Conservation (phyloP, 208 protist genomes). For the Leishmania gerbilli region DNA sequence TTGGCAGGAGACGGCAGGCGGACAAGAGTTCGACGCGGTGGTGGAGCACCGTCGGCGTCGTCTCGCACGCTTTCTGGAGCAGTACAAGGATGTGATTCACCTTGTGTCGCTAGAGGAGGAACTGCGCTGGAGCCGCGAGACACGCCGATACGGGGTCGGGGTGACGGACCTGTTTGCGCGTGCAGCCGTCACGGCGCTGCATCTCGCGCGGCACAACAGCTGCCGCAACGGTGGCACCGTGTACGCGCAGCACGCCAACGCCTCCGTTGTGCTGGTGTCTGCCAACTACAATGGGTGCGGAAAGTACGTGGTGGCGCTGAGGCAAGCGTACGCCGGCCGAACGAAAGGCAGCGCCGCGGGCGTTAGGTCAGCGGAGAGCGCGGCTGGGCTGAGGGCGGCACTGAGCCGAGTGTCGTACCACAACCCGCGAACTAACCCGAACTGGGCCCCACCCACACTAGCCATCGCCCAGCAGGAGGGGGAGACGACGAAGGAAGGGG, state of each 20-base stretch:
- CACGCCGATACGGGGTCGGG: constrained; percentile 71
- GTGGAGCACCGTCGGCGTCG: constrained; percentile 51
- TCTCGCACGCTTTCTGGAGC: constrained; percentile 57
- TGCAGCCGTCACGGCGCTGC: constrained; percentile 64
- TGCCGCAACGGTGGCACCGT: constrained; percentile 9
- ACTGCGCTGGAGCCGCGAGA: constrained; percentile 66
- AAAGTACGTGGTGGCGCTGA: constrained; percentile 66
- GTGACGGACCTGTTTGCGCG: constrained; percentile 56
- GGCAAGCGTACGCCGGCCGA: constrained; percentile 25
- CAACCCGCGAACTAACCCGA: constrained; percentile 74
- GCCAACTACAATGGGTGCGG: constrained; percentile 60
- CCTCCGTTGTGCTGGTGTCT: constrained; percentile 52
- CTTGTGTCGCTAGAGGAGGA: constrained; percentile 82
- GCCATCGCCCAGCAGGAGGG: constrained; percentile 31
- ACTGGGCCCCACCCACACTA: constrained; percentile 68
- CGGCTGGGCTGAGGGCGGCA: constrained; percentile 34
- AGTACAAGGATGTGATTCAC: constrained; percentile 72
- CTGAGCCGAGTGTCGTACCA: constrained; percentile 75
- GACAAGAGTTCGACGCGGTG: constrained; percentile 41
- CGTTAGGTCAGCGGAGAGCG: not conserved
- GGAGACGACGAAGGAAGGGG: not conserved
- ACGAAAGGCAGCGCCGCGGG: not conserved
- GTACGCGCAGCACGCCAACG: constrained; percentile 28
- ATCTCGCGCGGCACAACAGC: constrained; percentile 58
- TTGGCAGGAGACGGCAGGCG: constrained; percentile 41